These are phyloP conservation scores for Lipomyces mesembrius DNA, from an alignment of 805 yeast genomes.

Conservation along the genomic window DNA sequence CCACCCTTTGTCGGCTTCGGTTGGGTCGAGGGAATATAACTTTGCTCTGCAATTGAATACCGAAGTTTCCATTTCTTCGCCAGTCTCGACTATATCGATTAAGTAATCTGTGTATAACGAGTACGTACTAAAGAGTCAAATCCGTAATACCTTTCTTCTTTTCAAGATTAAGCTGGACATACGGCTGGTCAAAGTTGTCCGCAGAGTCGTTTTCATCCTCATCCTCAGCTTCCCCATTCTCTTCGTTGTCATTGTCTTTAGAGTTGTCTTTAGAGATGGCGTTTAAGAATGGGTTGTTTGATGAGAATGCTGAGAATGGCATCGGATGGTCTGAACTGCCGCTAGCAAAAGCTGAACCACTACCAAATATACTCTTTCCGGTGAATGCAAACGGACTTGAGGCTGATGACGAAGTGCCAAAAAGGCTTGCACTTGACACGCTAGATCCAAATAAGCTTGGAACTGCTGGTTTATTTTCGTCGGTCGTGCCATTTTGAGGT, in stretches of 20 bases:
- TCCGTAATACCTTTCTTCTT: constrained; percentile 37
- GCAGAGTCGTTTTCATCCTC: constrained; percentile 35
- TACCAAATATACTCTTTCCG: constrained; percentile 4
- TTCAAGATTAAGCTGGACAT: constrained; percentile 44
- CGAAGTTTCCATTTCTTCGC: constrained; percentile 84
- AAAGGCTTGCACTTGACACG: not conserved
- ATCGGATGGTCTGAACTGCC: not conserved
- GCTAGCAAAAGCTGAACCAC: constrained; percentile 4
- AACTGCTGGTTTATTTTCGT: constrained; percentile 5
- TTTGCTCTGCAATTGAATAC: constrained; percentile 74
- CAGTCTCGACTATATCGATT: constrained; percentile 67
- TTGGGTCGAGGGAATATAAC: constrained; percentile 72
- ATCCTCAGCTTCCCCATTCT: constrained; percentile 37
- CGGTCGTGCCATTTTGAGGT: not conserved
- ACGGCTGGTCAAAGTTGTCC: constrained; percentile 44
- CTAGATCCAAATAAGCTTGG: constrained; percentile 2
- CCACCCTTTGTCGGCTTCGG: constrained; percentile 75
- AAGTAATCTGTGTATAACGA: constrained; percentile 42
- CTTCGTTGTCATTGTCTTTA: constrained; percentile 34
- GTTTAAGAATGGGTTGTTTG: constrained; percentile 26
- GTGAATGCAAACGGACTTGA: constrained; percentile 6
- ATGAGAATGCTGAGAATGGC: constrained; percentile 18
- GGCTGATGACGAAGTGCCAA: not conserved
- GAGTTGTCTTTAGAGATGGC: constrained; percentile 15
- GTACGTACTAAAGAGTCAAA: not conserved